A percentile compares a stretch with the other conserved stretches of the same genome.
These are phyloP conservation scores for Leccinum aurantiacum DNA, from an alignment of 768 basidiomycete genomes.

Conservation along the genomic window DNA sequence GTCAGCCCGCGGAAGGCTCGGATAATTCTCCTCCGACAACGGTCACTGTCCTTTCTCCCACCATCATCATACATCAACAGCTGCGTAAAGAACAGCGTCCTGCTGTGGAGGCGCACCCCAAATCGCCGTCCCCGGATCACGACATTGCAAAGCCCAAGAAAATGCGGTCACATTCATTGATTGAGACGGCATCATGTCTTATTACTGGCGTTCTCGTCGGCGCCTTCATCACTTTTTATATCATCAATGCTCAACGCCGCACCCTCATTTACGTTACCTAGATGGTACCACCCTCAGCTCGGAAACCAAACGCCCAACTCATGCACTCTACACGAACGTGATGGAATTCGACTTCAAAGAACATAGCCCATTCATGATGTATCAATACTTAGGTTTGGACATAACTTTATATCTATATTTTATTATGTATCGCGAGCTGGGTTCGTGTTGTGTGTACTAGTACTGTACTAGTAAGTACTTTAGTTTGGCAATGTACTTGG, in stretches of 20 bases:
- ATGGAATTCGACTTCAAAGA: not conserved
- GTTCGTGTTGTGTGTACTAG: slow-evolving; percentile 2
- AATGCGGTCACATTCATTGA: slow-evolving; percentile 24
- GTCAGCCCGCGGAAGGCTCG: slow-evolving; percentile 1
- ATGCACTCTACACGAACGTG: not conserved
- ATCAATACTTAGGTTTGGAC: slow-evolving; percentile 15
- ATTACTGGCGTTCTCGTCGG: slow-evolving; percentile 62
- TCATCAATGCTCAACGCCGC: slow-evolving; percentile 47
- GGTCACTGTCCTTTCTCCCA: slow-evolving; percentile 24
- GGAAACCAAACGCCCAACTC: not conserved
- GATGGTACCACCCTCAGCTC: not conserved
- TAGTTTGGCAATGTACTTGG: slow-evolving; percentile 2
- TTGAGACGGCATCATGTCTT: slow-evolving; percentile 45
- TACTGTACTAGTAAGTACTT: not conserved
- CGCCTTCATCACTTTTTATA: slow-evolving; percentile 53
- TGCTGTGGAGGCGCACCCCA: slow-evolving; percentile 12
- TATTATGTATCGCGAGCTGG: slow-evolving; percentile 19
- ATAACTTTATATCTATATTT: slow-evolving; percentile 31
- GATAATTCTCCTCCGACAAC: slow-evolving; percentile 12
- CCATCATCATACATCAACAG: slow-evolving; percentile 28
- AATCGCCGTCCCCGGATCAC: slow-evolving; percentile 11
- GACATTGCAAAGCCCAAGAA: slow-evolving; percentile 17
- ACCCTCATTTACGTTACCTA: slow-evolving; percentile 43
- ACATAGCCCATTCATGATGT: slow-evolving; percentile 15
- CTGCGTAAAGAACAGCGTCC: slow-evolving; percentile 18